Percentiles rank a stretch among this genome's conserved stretches.
phyloP scores from a whole-genome alignment of 805 yeast genomes.

The Candida morakotiae region DNA sequence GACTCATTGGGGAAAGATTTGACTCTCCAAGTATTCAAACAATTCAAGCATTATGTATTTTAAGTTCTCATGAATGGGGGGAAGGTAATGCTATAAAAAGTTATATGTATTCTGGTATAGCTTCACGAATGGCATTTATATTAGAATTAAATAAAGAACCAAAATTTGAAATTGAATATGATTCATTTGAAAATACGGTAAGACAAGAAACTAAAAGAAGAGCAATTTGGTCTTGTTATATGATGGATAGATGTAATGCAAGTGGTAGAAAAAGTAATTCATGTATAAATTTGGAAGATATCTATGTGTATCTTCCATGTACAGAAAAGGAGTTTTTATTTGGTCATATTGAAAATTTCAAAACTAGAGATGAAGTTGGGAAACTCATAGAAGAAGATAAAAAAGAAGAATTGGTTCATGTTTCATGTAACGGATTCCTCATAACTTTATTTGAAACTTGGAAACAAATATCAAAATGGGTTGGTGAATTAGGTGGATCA shows the following conservation, averaged over 20 bases:
- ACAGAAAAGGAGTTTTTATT: constrained; percentile 26
- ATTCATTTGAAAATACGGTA: constrained; percentile 16
- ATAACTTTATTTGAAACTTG: constrained; percentile 32
- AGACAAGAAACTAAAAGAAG: constrained; percentile 28
- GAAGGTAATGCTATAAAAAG: constrained; percentile 34
- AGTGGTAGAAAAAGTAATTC: constrained; percentile 31
- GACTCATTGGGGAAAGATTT: constrained; percentile 25
- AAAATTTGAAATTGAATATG: constrained; percentile 2
- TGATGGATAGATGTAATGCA: constrained; percentile 40
- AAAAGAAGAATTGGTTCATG: neutral
- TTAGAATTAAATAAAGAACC: constrained; percentile 22
- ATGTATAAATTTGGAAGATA: constrained; percentile 29
- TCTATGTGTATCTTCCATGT: constrained; percentile 26
- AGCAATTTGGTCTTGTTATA: constrained; percentile 38
- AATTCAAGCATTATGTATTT: constrained; percentile 32
- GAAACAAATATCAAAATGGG: constrained; percentile 36
- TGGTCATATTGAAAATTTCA: constrained; percentile 16
- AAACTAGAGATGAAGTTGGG: constrained; percentile 13
- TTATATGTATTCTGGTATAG: constrained; percentile 34
- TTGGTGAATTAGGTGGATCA: constrained; percentile 31
- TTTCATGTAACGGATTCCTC: constrained; percentile 20
- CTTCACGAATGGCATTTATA: constrained; percentile 35
- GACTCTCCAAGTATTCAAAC: constrained; percentile 36
- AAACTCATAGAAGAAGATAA: constrained; percentile 9
- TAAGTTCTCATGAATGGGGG: constrained; percentile 41